Conservation (phyloP, 192 early-diverging fungal species). For the Gigaspora rosea region DNA sequence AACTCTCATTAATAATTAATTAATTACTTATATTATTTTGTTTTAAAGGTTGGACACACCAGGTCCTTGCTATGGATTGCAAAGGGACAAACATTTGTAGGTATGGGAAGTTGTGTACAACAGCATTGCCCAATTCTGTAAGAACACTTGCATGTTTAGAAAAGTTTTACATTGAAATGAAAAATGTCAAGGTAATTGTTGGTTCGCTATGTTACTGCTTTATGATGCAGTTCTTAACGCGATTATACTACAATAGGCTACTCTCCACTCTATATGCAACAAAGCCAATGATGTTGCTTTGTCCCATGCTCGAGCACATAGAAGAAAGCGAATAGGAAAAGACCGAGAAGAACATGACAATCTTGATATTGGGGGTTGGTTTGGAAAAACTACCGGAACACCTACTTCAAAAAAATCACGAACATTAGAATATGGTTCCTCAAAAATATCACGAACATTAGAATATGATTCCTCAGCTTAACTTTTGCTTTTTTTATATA, state of each 20-base stretch:
- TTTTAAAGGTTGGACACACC: constrained; percentile 24
- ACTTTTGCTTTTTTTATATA: constrained; percentile 1
- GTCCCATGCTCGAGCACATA: constrained; percentile 25
- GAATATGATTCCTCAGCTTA: too few relatives aligned
- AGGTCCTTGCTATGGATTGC: constrained; percentile 31
- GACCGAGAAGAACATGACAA: constrained; percentile 1
- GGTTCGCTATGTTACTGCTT: constrained; percentile 12
- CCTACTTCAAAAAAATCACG: constrained; percentile 1
- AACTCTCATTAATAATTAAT: not conserved
- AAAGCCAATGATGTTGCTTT: constrained; percentile 26
- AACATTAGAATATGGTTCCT: not conserved
- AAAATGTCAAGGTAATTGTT: constrained; percentile 4
- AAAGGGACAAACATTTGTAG: constrained; percentile 30
- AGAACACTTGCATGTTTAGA: constrained; percentile 25
- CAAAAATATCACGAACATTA: too few relatives aligned
- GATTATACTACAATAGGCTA: constrained; percentile 20
- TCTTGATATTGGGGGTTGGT: constrained; percentile 12
- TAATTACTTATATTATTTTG: constrained; percentile 1
- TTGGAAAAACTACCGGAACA: constrained; percentile 25
- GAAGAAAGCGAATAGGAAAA: constrained; percentile 19
- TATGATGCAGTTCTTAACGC: not conserved
- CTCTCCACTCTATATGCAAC: constrained; percentile 12
- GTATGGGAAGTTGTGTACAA: constrained; percentile 21
- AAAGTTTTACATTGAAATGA: constrained; percentile 19
- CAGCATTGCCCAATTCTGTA: constrained; percentile 17